Evolutionary conservation across 2,329 filamentous ascomycete species (phyloP), one percentile per base, ranked within the genome.

Genomic region (Neonectria coccinea): DNA sequence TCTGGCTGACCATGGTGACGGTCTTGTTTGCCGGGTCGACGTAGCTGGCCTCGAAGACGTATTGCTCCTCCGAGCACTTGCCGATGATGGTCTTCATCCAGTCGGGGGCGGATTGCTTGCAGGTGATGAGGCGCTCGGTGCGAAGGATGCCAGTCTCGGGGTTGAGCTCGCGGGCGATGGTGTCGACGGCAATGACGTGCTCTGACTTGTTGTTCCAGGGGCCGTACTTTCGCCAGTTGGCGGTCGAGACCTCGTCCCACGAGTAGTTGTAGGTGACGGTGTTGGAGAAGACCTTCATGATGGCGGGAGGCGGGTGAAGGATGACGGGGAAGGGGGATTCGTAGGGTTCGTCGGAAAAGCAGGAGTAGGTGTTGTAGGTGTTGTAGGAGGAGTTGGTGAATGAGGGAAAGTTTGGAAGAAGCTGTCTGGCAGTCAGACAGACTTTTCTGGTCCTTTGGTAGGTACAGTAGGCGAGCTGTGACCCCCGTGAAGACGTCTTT

Each of bases 171-270:
- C 96, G 92, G 57, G 89, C 91, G 74, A 99, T 82, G 14, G 95
- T 98, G 83, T 99, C 96, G 75, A 98, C 96, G 71, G 93, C 94
- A 70, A 97, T 89, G 71, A 99, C 96, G 80, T 99, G 96, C 44
- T 94, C 93, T n/a, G 92, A 94, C 83, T 97, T 96, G 80, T 97
- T 92, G 84, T 99, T 99, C 95, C 96, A 98, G 20, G 95, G 95
- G 76, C 93, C 97, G 83, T 99, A 99, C 81, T 99, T 99, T 73
- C 90, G 91, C 96, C 96, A 99, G 86, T 99, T 99, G 78, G 92
- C 94, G 14, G 93, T 94, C 27, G 94, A 97, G 39, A 99, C 96
- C 80, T 98, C 95, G 76, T 97, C 93, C 96, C 96, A 99, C 50
- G 95, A 97, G 86, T 99, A 99, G 83, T 97, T 88, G 83, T 97